Evolutionary conservation across 805 yeast species (phyloP), one percentile per base, ranked within the genome.

Genomic region (Pichia thaimueangensis): DNA sequence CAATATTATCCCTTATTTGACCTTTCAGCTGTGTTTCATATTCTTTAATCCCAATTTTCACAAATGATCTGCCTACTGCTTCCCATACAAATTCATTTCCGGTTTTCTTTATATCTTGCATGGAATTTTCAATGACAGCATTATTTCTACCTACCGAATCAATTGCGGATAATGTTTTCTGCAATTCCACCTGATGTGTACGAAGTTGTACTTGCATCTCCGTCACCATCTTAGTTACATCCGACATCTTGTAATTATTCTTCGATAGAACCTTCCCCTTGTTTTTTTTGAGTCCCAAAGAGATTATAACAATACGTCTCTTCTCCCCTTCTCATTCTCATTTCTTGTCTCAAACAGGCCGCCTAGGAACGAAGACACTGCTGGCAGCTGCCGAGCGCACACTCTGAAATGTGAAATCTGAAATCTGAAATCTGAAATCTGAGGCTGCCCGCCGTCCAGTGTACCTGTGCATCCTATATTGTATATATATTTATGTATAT

Each of bases 21-120:
- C 62, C 57, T 19, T 66, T 57, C 27, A 86, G 61, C 39, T 68
- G 70, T 11, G 58, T 54, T 35, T 72, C 59, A 60, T 85, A 84
- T 4, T 66, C 62, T 4, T 59, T 53, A 3, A 67, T 66, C 22
- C 69, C 67, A 5, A 69, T 69, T 35, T 64, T 59, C 9, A 82
- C 63, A 58, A 82, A 84, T 24, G 86, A 75, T 61, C 82, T 83
- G 23, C 97, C 97, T 28, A 86, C 75, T 5, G 94, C 86, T 57
- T 85, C 77, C 93, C 95, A 88, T 5, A 88, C 89, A 8, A 57
- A 57, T 9, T 74, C 71, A 17, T 66, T 66, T 9, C 65, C 69
- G 12, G 72, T 63, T 23, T 47, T 50, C 21, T 63, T 65, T 38
- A 87, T 65, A 50, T 82, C 84, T 27, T 69, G 57, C 27, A 70